Evolutionary conservation across 139 green algal species (phyloP), one percentile per base, ranked within the genome.

Genomic region (Volvox africanus): DNA sequence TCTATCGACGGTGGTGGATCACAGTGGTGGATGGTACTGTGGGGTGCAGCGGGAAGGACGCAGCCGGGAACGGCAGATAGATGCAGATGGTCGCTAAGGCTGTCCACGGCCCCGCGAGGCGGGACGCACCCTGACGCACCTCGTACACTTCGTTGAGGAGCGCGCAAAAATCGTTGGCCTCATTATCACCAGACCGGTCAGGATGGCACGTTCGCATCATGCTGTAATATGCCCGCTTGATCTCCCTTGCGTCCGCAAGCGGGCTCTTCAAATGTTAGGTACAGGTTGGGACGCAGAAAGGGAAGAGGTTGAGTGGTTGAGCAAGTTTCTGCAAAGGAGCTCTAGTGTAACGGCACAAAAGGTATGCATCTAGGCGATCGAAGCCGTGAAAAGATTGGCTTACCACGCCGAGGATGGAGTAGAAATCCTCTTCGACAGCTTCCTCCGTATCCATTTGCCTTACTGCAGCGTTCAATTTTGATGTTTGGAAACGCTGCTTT

Each of bases 61-160:
- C 44, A 55, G 44, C 44, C 44, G 5, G 44, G 44, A 55, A 55
- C 44, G 44, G 5, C 44, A 55, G 44, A 55, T 5, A 55, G 44
- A 55, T 55, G 44, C 5, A 55, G 44, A 55, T 55, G 44, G 44
- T 55, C 44, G 44, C 9, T 55, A 55, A 55, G 44, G 44, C 9
- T 55, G 44, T 9, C 44, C 44, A 55, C 5, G 44, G 5, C 44
- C 44, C 44, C 5, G 44, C 44, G 9, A 55, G 44, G 44, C 44
- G 44, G 44, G n/a, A n/a, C n/a, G n/a, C n/a, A n/a, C n/a, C n/a
- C n/a, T n/a, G n/a, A 30, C 55, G 12, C 37, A 95, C 94, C 79
- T 96, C 93, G 88, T 95, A 95, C 6, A 95, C 80, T 16, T 95
- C 93, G 67, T 96, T 96, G 20, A 96, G 90, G 80, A 96, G 88